phyloP scores from a whole-genome alignment of 2,329 filamentous ascomycete species.

The Fusarium euwallaceae region DNA sequence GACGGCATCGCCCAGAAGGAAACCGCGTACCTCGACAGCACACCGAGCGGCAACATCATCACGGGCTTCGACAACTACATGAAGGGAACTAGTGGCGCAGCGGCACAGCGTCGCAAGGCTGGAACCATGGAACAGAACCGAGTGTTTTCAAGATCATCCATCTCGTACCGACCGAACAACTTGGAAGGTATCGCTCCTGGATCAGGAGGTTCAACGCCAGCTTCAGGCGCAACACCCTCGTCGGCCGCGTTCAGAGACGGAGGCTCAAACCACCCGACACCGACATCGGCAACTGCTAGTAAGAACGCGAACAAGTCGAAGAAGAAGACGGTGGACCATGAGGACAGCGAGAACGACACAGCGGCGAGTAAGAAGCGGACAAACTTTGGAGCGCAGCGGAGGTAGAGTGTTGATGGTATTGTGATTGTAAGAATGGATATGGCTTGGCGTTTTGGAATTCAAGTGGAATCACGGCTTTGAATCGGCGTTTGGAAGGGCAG shows the following conservation, averaged over 20 bases:
- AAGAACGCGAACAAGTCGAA: conserved; percentile 65
- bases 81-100: conserved; percentile 80
- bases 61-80: conserved; percentile 98
- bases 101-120: conserved; percentile 73
- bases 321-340: conserved; percentile 60
- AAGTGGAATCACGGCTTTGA: conserved; percentile 6
- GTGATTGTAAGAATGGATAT: neutral
- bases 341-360: conserved; percentile 72
- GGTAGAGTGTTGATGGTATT: conserved; percentile 49
- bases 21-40: conserved; percentile 90
- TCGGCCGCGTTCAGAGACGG: conserved; percentile 66
- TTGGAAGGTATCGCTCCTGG: conserved; percentile 49
- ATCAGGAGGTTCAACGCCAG: conserved; percentile 56
- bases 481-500: conserved; percentile 20
- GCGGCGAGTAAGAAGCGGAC: conserved; percentile 68
- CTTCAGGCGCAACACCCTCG: conserved; percentile 56
- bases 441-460: conserved; percentile 19
- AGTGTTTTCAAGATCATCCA: conserved; percentile 78
- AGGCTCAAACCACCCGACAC: conserved; percentile 67
- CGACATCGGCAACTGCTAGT: conserved; percentile 64
- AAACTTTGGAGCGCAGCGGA: conserved; percentile 68
- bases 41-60: conserved; percentile 92
- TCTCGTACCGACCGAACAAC: conserved; percentile 67
- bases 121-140: conserved; percentile 77
- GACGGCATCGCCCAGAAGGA: conserved; percentile 88